Evolutionary conservation across 2,329 filamentous ascomycete genomes (phyloP).

Genomic region (Exophiala xenobiotica): DNA sequence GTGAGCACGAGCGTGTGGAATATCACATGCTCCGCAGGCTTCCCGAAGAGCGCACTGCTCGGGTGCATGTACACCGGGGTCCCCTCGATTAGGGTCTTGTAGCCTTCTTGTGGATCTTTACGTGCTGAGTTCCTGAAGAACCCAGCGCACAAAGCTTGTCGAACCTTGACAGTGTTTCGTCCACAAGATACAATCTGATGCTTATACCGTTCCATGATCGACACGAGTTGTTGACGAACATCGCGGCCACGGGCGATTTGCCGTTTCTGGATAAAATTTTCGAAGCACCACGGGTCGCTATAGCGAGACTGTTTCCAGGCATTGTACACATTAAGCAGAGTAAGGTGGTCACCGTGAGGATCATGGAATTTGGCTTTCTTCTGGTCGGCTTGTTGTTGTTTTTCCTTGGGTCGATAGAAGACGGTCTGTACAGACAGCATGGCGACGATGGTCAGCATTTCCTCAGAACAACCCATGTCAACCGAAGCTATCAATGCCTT

Average conservation of each 20-base stretch:
- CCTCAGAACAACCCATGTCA: slow-evolving; percentile 85
- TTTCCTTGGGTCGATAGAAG: slow-evolving; percentile 96
- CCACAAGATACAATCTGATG: slow-evolving; percentile 82
- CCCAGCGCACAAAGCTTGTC: slow-evolving; percentile 83
- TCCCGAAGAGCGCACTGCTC: slow-evolving; percentile 86
- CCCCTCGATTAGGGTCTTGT: slow-evolving; percentile 94
- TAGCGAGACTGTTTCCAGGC: slow-evolving; percentile 86
- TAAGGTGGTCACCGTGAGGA: slow-evolving; percentile 89
- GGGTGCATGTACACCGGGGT: slow-evolving; percentile 96
- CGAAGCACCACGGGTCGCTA: slow-evolving; percentile 88
- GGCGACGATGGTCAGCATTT: slow-evolving; percentile 89
- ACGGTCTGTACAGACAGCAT: slow-evolving; percentile 86
- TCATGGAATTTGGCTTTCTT: slow-evolving; percentile 99
- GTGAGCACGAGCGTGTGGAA: slow-evolving; percentile 65
- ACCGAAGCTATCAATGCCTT: slow-evolving; percentile 88
- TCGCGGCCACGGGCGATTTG: slow-evolving; percentile 87
- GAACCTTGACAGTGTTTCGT: slow-evolving; percentile 79
- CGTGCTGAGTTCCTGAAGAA: slow-evolving; percentile 95
- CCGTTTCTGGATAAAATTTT: slow-evolving; percentile 94
- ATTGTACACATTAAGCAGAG: slow-evolving; percentile 94
- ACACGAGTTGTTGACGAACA: slow-evolving; percentile 84
- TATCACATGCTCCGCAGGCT: slow-evolving; percentile 93
- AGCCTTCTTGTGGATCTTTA: slow-evolving; percentile 94
- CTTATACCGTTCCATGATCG: slow-evolving; percentile 90
- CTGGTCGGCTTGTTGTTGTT: slow-evolving; percentile 92